These are phyloP conservation scores for Agaricus blazei DNA, from an alignment of 768 basidiomycete species.

Conservation along the genomic window DNA sequence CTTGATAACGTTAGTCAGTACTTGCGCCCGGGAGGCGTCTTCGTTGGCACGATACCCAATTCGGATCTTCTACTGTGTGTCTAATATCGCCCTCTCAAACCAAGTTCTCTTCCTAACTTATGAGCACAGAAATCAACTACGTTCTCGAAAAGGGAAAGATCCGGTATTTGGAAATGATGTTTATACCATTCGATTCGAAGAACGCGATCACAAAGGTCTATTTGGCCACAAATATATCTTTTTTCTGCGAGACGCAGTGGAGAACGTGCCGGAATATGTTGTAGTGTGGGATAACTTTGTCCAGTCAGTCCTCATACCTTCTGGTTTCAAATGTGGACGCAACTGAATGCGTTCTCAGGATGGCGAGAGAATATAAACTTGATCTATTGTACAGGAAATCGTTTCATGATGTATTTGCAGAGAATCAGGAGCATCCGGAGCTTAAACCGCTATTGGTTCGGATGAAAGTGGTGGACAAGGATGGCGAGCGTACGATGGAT, in stretches of 20 bases:
- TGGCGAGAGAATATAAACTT: constrained; percentile 7
- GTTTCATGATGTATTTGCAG: constrained; percentile 85
- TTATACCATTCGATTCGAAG: constrained; percentile 84
- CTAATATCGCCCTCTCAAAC: constrained; percentile 4
- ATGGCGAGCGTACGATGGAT: constrained; percentile 89
- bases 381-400: constrained; percentile 63
- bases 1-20: constrained; percentile 81
- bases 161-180: constrained; percentile 88
- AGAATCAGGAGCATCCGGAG: constrained; percentile 75
- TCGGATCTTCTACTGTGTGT: constrained; percentile 78
- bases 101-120: background rate
- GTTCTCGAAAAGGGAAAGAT: constrained; percentile 62
- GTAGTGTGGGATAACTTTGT: constrained; percentile 96
- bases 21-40: constrained; percentile 81
- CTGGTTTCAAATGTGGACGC: background rate
- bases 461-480: constrained; percentile 88
- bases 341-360: background rate
- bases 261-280: constrained; percentile 94
- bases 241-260: constrained; percentile 91
- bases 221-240: constrained; percentile 96
- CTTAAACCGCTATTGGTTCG: constrained; percentile 78
- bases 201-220: constrained; percentile 51
- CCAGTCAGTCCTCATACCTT: constrained; percentile 52
- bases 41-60: constrained; percentile 97
- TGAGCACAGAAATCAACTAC: constrained; percentile 59